Percentiles rank a stretch among this genome's conserved stretches.
These are phyloP conservation scores for Fusarium devonianum DNA, from an alignment of 2,329 filamentous ascomycete genomes.

Conservation along the genomic window DNA sequence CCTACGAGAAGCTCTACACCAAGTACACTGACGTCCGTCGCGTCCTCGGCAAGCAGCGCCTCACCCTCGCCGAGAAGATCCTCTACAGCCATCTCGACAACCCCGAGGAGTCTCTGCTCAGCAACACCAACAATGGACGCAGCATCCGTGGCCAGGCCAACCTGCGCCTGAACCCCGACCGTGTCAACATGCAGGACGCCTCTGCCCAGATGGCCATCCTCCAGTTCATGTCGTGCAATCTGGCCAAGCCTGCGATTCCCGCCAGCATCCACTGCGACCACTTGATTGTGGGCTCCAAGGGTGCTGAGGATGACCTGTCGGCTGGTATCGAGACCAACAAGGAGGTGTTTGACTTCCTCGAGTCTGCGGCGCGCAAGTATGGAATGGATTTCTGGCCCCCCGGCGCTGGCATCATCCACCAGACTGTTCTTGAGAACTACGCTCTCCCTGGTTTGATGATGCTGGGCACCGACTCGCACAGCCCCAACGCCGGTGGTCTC, in stretches of 20 bases:
- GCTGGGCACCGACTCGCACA: slow-evolving; percentile 97
- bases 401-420: slow-evolving; percentile 94
- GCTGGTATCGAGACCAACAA: slow-evolving; percentile 90
- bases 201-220: slow-evolving; percentile 97
- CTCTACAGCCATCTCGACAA: slow-evolving; percentile 94
- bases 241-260: slow-evolving; percentile 88
- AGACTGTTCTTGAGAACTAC: slow-evolving; percentile 98
- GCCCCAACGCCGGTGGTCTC: slow-evolving; percentile 94
- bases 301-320: slow-evolving; percentile 84
- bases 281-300: slow-evolving; percentile 94
- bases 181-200: slow-evolving; percentile 99
- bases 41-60: slow-evolving; percentile 70
- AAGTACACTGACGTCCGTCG: slow-evolving; percentile 78
- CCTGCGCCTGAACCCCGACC: slow-evolving; percentile 94
- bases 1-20: slow-evolving; percentile 81
- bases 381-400: slow-evolving; percentile 97
- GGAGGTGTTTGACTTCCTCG: slow-evolving; percentile 97
- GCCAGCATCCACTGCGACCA: slow-evolving; percentile 99
- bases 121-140: slow-evolving; percentile 81
- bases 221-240: slow-evolving; percentile 97
- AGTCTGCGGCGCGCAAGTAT: slow-evolving; percentile 89
- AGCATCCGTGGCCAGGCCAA: slow-evolving; percentile 88
- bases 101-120: slow-evolving; percentile 85
- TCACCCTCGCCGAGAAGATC: slow-evolving; percentile 97
- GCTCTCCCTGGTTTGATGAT: slow-evolving; percentile 98